phyloP scores from a whole-genome alignment of 2,329 filamentous ascomycete species.

The Sporothrix pallida region DNA sequence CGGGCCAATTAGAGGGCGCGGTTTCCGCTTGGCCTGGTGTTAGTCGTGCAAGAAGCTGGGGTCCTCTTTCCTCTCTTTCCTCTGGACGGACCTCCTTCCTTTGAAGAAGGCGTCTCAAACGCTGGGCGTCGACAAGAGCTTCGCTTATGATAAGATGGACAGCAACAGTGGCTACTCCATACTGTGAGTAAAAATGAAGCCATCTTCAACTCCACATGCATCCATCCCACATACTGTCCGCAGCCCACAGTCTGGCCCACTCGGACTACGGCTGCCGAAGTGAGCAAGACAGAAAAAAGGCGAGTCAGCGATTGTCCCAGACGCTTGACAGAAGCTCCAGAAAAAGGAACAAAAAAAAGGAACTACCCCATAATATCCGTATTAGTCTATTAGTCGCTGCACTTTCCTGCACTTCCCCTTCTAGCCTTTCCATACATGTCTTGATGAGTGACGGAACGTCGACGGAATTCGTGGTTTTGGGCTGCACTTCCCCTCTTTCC shows the following conservation, averaged over 20 bases:
- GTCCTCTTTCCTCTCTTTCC: not conserved
- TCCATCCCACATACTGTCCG: not conserved
- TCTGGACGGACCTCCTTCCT: not conserved
- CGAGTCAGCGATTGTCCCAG: constrained; percentile 2
- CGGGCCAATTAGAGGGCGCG: not conserved
- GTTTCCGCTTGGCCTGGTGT: constrained; percentile 16
- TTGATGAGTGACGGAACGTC: not conserved
- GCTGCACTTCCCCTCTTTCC: constrained; percentile 16
- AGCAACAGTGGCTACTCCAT: too few species aligned
- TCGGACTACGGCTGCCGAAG: constrained; percentile 24
- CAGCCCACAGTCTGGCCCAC: not conserved
- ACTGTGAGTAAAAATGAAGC: not conserved
- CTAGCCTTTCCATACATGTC: not conserved
- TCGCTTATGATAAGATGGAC: not conserved
- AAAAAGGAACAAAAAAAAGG: not conserved
- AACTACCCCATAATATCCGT: constrained; percentile 13
- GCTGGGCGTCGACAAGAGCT: not conserved
- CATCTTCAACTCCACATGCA: not conserved
- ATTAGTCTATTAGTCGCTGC: not conserved
- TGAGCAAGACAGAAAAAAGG: not conserved
- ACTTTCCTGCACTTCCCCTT: not conserved
- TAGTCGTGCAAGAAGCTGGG: not conserved
- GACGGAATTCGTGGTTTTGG: not conserved
- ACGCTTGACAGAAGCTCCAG: not conserved
- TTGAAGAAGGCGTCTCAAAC: constrained; percentile 13